phyloP scores from a whole-genome alignment of 257 asterid species.

The Linderniella brevidens region DNA sequence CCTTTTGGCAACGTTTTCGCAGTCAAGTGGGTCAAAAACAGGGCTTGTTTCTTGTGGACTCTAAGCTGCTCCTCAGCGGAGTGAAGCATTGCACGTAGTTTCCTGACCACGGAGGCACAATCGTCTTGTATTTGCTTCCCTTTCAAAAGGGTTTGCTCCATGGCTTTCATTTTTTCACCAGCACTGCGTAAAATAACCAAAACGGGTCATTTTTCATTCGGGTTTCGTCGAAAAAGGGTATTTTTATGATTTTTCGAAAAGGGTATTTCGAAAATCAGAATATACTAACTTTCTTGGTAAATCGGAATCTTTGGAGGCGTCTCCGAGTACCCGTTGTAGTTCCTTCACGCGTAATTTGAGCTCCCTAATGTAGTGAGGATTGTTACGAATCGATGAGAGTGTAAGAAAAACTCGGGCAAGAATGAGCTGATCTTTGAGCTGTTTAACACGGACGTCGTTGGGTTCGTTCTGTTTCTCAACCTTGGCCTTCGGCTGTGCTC shows the following conservation, averaged over 20 bases:
- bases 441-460: conserved; percentile 26
- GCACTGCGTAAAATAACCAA: conserved; percentile 20
- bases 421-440: conserved; percentile 41
- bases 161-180: conserved; percentile 29
- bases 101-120: conserved; percentile 37
- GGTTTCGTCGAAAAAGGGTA: conserved; percentile 1
- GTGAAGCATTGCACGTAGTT: conserved; percentile 60
- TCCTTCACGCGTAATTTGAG: conserved; percentile 37
- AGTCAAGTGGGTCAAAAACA: conserved; percentile 36
- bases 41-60: conserved; percentile 39
- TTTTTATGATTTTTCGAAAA: conserved; percentile 2
- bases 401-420: conserved; percentile 34
- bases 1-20: conserved; percentile 51
- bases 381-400: conserved; percentile 27
- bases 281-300: conserved; percentile 34
- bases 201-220: neutral
- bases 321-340: conserved; percentile 33
- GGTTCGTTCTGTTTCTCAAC: conserved; percentile 18
- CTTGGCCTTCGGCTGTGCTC: conserved; percentile 15
- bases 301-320: conserved; percentile 36
- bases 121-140: conserved; percentile 41
- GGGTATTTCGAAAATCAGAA: neutral
- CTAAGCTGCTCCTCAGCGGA: conserved; percentile 48
- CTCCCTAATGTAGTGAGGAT: conserved; percentile 39
- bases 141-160: conserved; percentile 39